Evolutionary conservation across 495 filamentous ascomycete genomes (phyloP), one percentile per base, ranked within the genome.

Genomic region (Melanomma pulvis-pyrius): DNA sequence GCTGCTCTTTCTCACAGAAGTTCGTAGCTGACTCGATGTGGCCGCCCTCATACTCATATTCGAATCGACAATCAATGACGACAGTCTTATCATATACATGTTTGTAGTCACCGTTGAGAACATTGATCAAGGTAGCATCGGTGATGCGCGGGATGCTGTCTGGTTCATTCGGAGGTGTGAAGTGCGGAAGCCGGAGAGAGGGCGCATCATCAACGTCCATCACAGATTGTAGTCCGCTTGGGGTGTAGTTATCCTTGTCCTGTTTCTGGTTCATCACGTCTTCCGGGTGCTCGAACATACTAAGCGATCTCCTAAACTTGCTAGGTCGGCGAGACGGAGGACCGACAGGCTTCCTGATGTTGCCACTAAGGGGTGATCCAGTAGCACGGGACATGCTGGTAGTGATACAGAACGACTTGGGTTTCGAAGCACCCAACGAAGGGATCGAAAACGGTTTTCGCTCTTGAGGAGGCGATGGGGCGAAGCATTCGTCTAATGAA

Each of bases 31-130:
- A 90, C 52, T 90, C 83, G 66, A 99, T 96, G 73, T 99, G 96
- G 19, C 96, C 96, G 48, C 96, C 96, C 30, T 96, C 88, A 75
- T 93, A 99, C 78, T 99, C 96, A 75, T 98, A 99, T 77, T 98
- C 96, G 75, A 99, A 99, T 12, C 94, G 90, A 74, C 96, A 99
- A 72, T 99, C 96, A 56, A 99, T 86, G 68, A 99, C 81, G 75
- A 94, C 82, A 66, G 89, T 87, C 63, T 91, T 83, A 55, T 90
- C 87, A 71, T 88, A 98, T 1, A 83, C 70, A 17, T 86, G 81
- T 61, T 86, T 84, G 75, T 87, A 97, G 70, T 90, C 89, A 39
- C 91, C 91, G 76, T 96, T 90, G 51, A 98, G 81, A n/a, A 99
- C 83, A 13, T 90, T 84, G 53, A 96, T 79, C 74, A 98, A 83